Evolutionary conservation across 148 eudicot genomes (phyloP), one percentile per base, ranked within the genome.

Genomic region (Chenopodium album): DNA sequence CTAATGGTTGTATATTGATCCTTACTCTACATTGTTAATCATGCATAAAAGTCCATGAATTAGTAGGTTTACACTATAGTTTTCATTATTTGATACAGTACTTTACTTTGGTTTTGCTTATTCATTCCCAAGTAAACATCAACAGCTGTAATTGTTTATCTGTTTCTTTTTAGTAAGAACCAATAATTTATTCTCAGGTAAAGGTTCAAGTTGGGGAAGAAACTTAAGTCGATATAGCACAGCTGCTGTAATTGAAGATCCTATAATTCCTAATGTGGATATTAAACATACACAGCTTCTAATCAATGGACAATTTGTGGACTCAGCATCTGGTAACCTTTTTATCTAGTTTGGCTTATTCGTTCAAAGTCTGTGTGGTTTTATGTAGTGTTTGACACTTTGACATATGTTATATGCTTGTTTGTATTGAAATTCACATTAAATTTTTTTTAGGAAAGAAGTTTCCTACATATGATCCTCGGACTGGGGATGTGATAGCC

Each of bases 241-340:
- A n/a, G 89, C 92, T 69, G 95, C 91, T 37, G 90, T 84, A 23
- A 56, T 86, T 71, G 99, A 94, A 79, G 87, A 90, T 72, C 92
- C 91, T 9, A 88, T 96, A 28, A 81, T 82, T 78, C 98, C 98
- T 50, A 88, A 91, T 80, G 94, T 96, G 60, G 86, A 89, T 77
- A 72, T 96, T 62, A 88, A 91, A 56, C 85, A 91, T 87, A 94
- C 98, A 76, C 82, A 94, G 87, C 95, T 91, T 76, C 90, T 96
- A 44, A 96, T 96, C 84, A 88, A 96, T 86, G 99, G 99, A 47
- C 89, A 94, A n/a, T 94, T 92, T 83, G 98, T 96, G 8, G 94
- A 96, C 84, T 82, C 99, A 64, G 99, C 97, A 37, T 94, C 99
- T 47, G 99, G 99, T 96, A 88, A 76, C 76, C 13, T 17, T 32